Evolutionary conservation across 352 stramenopile genomes (phyloP).

Genomic region (Phytophthora capsici): DNA sequence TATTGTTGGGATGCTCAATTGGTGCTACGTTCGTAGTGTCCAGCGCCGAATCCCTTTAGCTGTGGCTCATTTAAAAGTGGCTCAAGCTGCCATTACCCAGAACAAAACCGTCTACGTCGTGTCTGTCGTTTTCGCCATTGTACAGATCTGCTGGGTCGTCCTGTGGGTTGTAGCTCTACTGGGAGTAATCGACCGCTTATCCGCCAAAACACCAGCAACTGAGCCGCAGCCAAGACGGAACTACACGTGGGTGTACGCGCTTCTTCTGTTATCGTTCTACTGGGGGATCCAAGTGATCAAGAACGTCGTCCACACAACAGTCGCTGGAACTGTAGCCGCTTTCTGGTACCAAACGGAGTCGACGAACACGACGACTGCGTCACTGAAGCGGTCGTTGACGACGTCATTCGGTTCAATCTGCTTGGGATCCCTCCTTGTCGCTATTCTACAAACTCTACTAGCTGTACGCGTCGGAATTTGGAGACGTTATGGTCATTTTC

Average conservation of each 20-base stretch:
- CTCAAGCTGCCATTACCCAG: conserved; percentile 84
- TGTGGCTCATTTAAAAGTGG: conserved; percentile 87
- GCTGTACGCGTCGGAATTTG: conserved; percentile 28
- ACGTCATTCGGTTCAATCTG: conserved; percentile 95
- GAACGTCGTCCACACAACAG: conserved; percentile 92
- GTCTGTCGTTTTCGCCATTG: conserved; percentile 78
- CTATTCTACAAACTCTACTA: conserved; percentile 88
- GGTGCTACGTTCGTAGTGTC: conserved; percentile 80
- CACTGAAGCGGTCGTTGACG: conserved; percentile 79
- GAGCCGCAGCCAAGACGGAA: background rate
- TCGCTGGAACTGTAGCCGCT: conserved; percentile 90
- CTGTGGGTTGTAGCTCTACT: conserved; percentile 85
- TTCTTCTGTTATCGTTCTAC: conserved; percentile 85
- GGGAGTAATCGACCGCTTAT: conserved; percentile 53
- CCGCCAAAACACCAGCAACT: background rate
- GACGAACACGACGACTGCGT: conserved; percentile 67
- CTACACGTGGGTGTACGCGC: conserved; percentile 14
- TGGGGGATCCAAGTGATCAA: conserved; percentile 90
- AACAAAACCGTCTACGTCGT: conserved; percentile 81
- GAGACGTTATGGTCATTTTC: no score
- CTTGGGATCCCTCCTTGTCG: conserved; percentile 92
- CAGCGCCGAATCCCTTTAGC: conserved; percentile 92
- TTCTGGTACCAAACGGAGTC: conserved; percentile 94
- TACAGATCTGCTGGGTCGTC: conserved; percentile 89
- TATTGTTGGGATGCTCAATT: conserved; percentile 56